Evolutionary conservation across 129 eudicot species (phyloP).

Genomic region (Artemisia annua): DNA sequence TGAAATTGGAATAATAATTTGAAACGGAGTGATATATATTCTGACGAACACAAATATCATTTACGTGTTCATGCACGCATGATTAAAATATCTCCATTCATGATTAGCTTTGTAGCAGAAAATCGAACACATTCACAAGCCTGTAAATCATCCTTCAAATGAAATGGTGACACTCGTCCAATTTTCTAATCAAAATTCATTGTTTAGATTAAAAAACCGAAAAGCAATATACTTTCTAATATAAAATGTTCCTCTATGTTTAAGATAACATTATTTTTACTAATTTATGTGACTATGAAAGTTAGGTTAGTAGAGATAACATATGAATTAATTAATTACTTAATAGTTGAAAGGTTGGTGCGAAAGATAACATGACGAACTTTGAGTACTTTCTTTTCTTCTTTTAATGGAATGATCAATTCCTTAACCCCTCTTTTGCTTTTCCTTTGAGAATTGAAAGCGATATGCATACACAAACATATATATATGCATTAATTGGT

Average conservation of each 20-base stretch:
- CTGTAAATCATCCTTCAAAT: neutral
- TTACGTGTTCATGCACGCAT: neutral
- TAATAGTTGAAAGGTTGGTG: slow-evolving; percentile 24
- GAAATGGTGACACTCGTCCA: slow-evolving; percentile 16
- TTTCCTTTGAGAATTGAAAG: slow-evolving; percentile 23
- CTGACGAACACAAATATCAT: neutral
- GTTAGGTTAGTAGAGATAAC: slow-evolving; percentile 20
- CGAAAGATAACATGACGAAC: slow-evolving; percentile 24
- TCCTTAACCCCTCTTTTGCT: slow-evolving; percentile 6
- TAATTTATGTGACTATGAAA: slow-evolving; percentile 20
- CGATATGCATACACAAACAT: slow-evolving; percentile 28
- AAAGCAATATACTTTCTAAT: neutral
- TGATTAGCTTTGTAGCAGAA: neutral
- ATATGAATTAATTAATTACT: slow-evolving; percentile 3
- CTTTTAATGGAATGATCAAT: slow-evolving; percentile 20
- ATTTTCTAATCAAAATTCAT: neutral
- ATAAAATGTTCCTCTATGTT: slow-evolving; percentile 12
- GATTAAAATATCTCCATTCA: neutral
- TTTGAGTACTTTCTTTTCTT: slow-evolving; percentile 16
- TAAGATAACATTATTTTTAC: slow-evolving; percentile 27
- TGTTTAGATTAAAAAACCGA: neutral
- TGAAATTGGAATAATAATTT: no score
- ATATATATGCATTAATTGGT: slow-evolving; percentile 23
- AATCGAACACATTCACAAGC: neutral
- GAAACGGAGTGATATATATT: no score